Percentiles rank a stretch among this genome's conserved stretches.
Conservation (phyloP, 192 early-diverging fungal genomes). For the Spizellomyces punctatus region DNA sequence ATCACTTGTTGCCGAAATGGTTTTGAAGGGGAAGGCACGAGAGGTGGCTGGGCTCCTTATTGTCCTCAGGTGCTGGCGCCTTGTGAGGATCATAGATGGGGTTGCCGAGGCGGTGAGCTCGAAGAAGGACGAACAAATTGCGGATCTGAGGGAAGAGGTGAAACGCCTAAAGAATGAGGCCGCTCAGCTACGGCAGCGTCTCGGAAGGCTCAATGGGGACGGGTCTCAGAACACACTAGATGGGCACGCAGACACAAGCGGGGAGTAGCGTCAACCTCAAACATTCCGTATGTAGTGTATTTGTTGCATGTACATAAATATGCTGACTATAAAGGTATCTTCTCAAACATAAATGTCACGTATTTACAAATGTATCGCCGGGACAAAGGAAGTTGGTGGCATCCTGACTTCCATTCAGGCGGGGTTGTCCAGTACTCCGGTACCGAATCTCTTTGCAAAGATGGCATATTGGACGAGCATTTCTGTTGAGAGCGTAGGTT, state of each 20-base stretch:
- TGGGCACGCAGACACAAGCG: no score
- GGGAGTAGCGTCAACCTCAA: no score
- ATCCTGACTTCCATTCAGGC: no score
- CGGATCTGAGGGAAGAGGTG: conserved; percentile 7
- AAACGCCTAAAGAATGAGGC: conserved; percentile 16
- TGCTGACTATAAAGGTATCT: no score
- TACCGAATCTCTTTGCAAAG: conserved; percentile 48
- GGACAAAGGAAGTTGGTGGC: no score
- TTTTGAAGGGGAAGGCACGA: conserved; percentile 18
- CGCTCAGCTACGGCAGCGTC: neutral
- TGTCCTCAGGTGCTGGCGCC: conserved; percentile 33
- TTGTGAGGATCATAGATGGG: conserved; percentile 38
- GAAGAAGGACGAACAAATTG: conserved; percentile 16
- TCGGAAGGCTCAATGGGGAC: neutral
- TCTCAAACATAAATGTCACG: no score
- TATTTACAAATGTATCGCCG: no score
- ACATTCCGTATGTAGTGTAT: no score
- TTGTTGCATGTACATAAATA: no score
- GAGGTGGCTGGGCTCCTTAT: conserved; percentile 35
- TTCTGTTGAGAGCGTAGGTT: conserved; percentile 65
- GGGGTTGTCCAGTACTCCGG: neutral
- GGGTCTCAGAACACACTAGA: no score
- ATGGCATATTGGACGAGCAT: conserved; percentile 62
- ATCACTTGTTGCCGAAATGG: conserved; percentile 33
- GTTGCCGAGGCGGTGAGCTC: conserved; percentile 29